Conservation (phyloP, 305 asterid genomes). For the Solanum hybrid region DNA sequence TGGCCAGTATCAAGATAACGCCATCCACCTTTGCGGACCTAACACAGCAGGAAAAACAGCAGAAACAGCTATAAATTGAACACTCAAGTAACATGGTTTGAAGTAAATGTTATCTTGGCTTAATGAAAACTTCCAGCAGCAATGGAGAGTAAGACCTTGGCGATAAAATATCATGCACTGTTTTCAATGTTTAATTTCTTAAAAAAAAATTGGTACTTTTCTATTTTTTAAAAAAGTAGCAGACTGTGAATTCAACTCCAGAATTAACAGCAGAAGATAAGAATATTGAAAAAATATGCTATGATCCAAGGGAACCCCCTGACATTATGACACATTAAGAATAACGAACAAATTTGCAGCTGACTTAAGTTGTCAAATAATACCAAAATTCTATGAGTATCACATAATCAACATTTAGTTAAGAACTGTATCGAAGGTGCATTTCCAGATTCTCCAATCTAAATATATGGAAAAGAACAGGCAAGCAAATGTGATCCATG, state of each 20-base stretch:
- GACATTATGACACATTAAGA: neutral
- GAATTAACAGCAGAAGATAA: neutral
- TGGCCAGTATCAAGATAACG: constrained; percentile 97
- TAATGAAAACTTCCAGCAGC: neutral
- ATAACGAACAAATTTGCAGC: neutral
- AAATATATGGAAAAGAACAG: neutral
- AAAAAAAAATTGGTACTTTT: neutral
- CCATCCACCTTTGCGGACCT: constrained; percentile 99
- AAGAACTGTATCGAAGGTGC: neutral
- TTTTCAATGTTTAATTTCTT: neutral
- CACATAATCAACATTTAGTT: neutral
- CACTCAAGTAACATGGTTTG: neutral
- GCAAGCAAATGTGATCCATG: neutral
- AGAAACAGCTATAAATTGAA: constrained; percentile 1
- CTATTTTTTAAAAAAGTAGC: neutral
- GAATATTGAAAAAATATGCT: neutral
- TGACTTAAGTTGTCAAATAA: neutral
- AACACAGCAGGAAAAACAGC: constrained; percentile 19
- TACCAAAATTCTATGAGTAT: neutral
- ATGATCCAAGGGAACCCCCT: neutral
- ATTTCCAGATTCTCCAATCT: neutral
- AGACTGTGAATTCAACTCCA: neutral
- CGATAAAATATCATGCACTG: neutral
- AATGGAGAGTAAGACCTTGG: neutral
- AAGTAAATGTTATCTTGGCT: neutral